Evolutionary conservation across 2,329 filamentous ascomycete genomes (phyloP).

Genomic region (Venturiaceae sp.): DNA sequence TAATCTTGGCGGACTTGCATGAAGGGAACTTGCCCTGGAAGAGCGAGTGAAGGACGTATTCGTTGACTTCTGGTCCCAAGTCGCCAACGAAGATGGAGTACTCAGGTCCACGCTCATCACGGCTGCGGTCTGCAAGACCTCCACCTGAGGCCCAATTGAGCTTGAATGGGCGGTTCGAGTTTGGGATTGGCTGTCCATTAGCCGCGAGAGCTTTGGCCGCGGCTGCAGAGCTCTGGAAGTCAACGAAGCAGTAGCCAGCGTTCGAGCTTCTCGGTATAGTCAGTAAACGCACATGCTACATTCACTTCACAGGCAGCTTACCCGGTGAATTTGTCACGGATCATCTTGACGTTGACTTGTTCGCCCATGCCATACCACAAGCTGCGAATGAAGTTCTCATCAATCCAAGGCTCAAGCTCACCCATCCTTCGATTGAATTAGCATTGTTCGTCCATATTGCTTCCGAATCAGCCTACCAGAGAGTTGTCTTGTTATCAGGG

Average conservation of each 20-base stretch:
- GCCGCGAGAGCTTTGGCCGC: slow-evolving; percentile 85
- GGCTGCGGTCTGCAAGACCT: slow-evolving; percentile 79
- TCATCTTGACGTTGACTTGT: slow-evolving; percentile 97
- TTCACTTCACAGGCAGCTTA: slow-evolving; percentile 36
- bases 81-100: slow-evolving; percentile 98
- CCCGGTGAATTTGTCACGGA: slow-evolving; percentile 98
- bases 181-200: slow-evolving; percentile 83
- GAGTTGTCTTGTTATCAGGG: slow-evolving; percentile 41
- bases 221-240: slow-evolving; percentile 73
- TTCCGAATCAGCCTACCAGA: slow-evolving; percentile 31
- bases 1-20: slow-evolving; percentile 99
- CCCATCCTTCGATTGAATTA: slow-evolving; percentile 65
- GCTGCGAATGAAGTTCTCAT: slow-evolving; percentile 96
- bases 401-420: slow-evolving; percentile 97
- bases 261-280: slow-evolving; percentile 66
- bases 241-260: slow-evolving; percentile 97
- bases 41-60: slow-evolving; percentile 92
- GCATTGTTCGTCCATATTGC: neutral
- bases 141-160: slow-evolving; percentile 98
- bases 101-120: slow-evolving; percentile 92
- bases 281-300: slow-evolving; percentile 9
- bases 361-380: slow-evolving; percentile 92
- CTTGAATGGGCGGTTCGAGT: slow-evolving; percentile 93
- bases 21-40: slow-evolving; percentile 95
- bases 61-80: slow-evolving; percentile 94